Evolutionary conservation across 352 stramenopile species (phyloP).

Genomic region (Phytophthora megakarya): DNA sequence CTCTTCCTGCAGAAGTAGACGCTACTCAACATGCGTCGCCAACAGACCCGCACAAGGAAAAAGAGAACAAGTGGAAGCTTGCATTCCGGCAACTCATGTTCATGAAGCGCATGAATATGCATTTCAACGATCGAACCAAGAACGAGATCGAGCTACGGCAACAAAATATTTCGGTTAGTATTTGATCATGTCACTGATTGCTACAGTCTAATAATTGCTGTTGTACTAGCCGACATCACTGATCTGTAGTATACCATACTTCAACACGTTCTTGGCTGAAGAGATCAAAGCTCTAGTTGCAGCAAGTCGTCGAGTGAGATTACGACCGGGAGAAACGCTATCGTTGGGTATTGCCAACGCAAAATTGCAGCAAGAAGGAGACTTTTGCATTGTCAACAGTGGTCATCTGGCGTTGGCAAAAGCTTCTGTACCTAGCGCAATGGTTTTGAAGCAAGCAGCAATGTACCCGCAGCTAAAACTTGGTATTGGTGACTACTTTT

Average conservation of each 20-base stretch:
- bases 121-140: slow-evolving; percentile 75
- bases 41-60: slow-evolving; percentile 1
- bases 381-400: slow-evolving; percentile 73
- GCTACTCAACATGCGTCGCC: no score
- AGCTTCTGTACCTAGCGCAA: slow-evolving; percentile 39
- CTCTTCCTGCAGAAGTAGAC: slow-evolving; percentile 5
- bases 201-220: background rate
- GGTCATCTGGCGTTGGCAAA: slow-evolving; percentile 53
- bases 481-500: slow-evolving; percentile 76
- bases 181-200: background rate
- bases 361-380: slow-evolving; percentile 29
- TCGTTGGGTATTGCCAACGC: slow-evolving; percentile 26
- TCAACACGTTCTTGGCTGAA: slow-evolving; percentile 61
- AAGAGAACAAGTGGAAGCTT: slow-evolving; percentile 79
- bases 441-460: slow-evolving; percentile 53
- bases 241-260: slow-evolving; percentile 79
- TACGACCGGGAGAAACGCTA: slow-evolving; percentile 62
- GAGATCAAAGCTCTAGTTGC: slow-evolving; percentile 62
- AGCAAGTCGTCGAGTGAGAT: slow-evolving; percentile 42
- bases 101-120: slow-evolving; percentile 85
- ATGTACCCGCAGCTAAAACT: slow-evolving; percentile 63
- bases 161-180: slow-evolving; percentile 71
- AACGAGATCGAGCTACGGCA: slow-evolving; percentile 82
- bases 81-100: slow-evolving; percentile 81
- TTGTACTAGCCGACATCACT: slow-evolving; percentile 57